Percentiles rank a stretch among this genome's conserved stretches.
Evolutionary conservation across 1,284 basidiomycete species (phyloP).

Genomic region (Malassezia psittaci): DNA sequence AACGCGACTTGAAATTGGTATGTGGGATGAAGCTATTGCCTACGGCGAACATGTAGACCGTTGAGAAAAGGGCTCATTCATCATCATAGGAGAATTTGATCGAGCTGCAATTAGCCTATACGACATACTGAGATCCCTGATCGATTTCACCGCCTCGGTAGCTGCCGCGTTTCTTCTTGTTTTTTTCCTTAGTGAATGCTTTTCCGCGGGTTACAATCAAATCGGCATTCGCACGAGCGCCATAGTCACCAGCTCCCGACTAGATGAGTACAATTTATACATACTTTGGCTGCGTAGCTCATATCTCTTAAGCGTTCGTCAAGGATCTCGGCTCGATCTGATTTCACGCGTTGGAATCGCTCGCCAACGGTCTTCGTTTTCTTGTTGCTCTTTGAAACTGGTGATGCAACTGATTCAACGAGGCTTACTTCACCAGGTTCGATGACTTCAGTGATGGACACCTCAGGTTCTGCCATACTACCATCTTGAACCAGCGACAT

Average conservation of each 20-base stretch:
- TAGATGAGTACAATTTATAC: slow-evolving; percentile 25
- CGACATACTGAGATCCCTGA: slow-evolving; percentile 31
- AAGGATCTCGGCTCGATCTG: slow-evolving; percentile 55
- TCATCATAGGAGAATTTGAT: slow-evolving; percentile 47
- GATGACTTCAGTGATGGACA: neutral
- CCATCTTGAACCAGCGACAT: neutral
- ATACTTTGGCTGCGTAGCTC: slow-evolving; percentile 62
- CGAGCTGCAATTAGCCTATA: slow-evolving; percentile 19
- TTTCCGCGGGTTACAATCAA: slow-evolving; percentile 84
- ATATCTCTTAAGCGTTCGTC: slow-evolving; percentile 65
- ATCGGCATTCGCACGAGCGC: slow-evolving; percentile 71
- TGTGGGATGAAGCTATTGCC: slow-evolving; percentile 69
- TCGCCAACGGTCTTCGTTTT: slow-evolving; percentile 6
- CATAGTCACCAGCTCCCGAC: slow-evolving; percentile 67
- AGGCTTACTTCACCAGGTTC: neutral
- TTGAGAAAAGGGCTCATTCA: slow-evolving; percentile 16
- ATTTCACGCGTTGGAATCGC: slow-evolving; percentile 69
- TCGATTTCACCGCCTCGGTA: slow-evolving; percentile 47
- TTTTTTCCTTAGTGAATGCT: slow-evolving; percentile 96
- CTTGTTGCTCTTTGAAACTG: neutral
- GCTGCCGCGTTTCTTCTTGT: slow-evolving; percentile 88
- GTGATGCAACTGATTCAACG: neutral
- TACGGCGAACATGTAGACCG: neutral
- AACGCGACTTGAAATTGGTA: slow-evolving; percentile 67
- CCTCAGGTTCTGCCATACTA: neutral